Evolutionary conservation across 225 moss, liverwort and hornwort species (phyloP).

Genomic region (Marchantia paleacea): DNA sequence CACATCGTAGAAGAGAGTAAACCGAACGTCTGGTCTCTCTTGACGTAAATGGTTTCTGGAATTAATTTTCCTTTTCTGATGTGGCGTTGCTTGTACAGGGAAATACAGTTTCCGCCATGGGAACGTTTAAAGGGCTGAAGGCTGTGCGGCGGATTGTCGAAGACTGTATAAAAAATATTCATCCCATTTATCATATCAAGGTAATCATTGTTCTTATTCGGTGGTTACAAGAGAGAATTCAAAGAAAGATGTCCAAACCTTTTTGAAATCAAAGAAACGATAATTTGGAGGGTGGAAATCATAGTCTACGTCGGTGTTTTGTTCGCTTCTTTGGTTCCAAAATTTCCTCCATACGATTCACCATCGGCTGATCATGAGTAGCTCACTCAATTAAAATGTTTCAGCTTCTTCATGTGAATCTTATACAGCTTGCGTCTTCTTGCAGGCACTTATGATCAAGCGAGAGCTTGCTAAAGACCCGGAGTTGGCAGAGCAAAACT

Average conservation of each 20-base stretch:
- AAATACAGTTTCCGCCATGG: constrained; percentile 89
- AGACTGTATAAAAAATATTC: constrained; percentile 92
- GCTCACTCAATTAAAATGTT: too few species aligned
- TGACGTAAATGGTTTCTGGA: not conserved
- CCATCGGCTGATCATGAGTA: too few species aligned
- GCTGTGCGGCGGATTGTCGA: constrained; percentile 84
- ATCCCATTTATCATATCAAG: constrained; percentile 98
- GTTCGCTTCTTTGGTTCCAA: too few species aligned
- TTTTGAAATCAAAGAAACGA: too few species aligned
- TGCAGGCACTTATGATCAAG: constrained; percentile 96
- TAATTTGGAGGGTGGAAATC: too few species aligned
- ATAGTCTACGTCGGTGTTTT: too few species aligned
- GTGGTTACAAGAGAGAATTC: too few species aligned
- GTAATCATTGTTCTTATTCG: constrained; percentile 17
- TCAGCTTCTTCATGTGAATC: too few species aligned
- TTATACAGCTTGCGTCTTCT: not conserved
- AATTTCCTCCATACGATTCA: too few species aligned
- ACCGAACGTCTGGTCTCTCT: not conserved
- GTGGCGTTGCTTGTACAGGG: constrained; percentile 41
- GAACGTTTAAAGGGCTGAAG: constrained; percentile 88
- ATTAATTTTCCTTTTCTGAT: not conserved
- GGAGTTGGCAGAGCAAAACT: constrained; percentile 84
- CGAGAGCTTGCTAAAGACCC: constrained; percentile 95
- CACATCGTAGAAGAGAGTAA: too few species aligned
- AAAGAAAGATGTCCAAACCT: not conserved